These are phyloP conservation scores for Vitis hybrid DNA, from an alignment of 177 flowering plant genomes.

Conservation along the genomic window DNA sequence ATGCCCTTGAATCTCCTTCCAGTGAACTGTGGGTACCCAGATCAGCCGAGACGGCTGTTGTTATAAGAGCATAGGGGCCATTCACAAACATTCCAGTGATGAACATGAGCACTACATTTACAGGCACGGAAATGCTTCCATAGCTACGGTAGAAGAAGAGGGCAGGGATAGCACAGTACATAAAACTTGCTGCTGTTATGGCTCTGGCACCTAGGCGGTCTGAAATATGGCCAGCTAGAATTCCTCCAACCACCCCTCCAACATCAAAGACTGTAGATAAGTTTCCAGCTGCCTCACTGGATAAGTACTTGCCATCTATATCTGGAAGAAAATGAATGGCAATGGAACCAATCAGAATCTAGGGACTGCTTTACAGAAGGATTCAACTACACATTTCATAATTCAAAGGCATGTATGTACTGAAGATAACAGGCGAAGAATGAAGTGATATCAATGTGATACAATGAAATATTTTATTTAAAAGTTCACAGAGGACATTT, in stretches of 20 bases:
- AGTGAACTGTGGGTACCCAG: slow-evolving; percentile 87
- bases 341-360: background rate
- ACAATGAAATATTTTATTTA: too few relatives aligned
- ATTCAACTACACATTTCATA: background rate
- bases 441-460: too few relatives aligned
- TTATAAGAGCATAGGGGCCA: slow-evolving; percentile 93
- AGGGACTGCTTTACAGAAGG: background rate
- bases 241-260: slow-evolving; percentile 93
- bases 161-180: slow-evolving; percentile 87
- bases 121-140: slow-evolving; percentile 54
- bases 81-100: slow-evolving; percentile 85
- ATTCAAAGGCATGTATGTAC: background rate
- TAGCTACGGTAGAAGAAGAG: slow-evolving; percentile 74
- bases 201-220: slow-evolving; percentile 85
- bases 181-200: slow-evolving; percentile 90
- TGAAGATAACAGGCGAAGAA: too few relatives aligned
- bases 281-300: slow-evolving; percentile 69
- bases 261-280: slow-evolving; percentile 88
- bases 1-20: slow-evolving; percentile 75
- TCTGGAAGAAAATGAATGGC: slow-evolving; percentile 32
- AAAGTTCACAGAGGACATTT: too few relatives aligned
- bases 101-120: slow-evolving; percentile 75
- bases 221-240: slow-evolving; percentile 90
- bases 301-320: slow-evolving; percentile 57
- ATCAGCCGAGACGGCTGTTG: slow-evolving; percentile 97